Evolutionary conservation across 352 stramenopile species (phyloP).

Genomic region (Globisporangium nunn): DNA sequence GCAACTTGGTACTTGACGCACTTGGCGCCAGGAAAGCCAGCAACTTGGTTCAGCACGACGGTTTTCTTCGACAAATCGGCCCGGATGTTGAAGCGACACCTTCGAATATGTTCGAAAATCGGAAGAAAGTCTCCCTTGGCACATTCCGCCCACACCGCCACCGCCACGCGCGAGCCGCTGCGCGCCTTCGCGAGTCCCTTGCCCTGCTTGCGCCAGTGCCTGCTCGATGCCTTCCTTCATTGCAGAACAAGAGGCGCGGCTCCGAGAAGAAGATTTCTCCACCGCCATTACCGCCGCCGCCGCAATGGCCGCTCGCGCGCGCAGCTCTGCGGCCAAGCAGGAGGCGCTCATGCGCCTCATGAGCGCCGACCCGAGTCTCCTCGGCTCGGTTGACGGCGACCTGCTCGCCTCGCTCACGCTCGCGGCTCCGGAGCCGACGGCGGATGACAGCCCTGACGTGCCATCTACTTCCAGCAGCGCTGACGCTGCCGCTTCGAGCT

Average conservation of each 20-base stretch:
- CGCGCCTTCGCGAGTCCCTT: no score
- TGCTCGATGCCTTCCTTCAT: neutral
- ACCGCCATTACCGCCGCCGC: no score
- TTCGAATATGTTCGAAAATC: no score
- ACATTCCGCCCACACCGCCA: no score
- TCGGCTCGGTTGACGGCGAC: slow-evolving; percentile 29
- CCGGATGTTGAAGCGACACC: no score
- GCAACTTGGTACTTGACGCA: no score
- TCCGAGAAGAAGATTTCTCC: neutral
- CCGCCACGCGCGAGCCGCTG: no score
- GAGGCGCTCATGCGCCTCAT: slow-evolving; percentile 39
- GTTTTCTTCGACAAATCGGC: no score
- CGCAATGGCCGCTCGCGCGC: slow-evolving; percentile 3
- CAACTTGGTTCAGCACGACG: no score
- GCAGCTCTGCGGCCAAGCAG: slow-evolving; percentile 31
- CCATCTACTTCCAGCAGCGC: neutral
- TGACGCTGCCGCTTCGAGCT: neutral
- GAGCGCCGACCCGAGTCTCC: slow-evolving; percentile 31
- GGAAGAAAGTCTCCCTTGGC: no score
- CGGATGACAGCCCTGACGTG: neutral
- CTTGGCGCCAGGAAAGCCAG: no score
- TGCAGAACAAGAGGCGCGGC: neutral
- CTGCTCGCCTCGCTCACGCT: slow-evolving; percentile 32
- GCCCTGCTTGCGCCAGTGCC: no score
- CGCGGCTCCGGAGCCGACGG: neutral